Base-by-base conservation (phyloP, 2,329 filamentous ascomycete genomes). In the Colletotrichum spaethianum region DNA sequence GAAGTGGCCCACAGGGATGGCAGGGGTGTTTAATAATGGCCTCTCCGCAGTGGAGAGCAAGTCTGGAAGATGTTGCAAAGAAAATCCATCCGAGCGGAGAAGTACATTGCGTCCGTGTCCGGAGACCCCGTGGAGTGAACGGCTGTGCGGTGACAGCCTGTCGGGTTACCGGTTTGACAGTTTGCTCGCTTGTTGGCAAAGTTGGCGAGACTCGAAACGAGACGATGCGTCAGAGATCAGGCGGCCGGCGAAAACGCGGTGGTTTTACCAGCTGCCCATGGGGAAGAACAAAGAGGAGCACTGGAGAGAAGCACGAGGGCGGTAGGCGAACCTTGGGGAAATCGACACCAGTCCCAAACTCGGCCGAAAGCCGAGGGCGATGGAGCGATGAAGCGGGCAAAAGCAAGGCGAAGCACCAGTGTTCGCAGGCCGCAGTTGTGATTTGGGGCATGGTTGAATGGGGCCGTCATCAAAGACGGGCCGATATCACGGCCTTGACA, bases 401-500 rank as follows among this genome's bases (percentile, higher is more conserved):
- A 50, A 59, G 26, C 61, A 66, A 50, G 62, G 60, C 48, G 50
- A 40, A n/a, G 44, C 61, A 53, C 38, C 42, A 65, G 20, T 31
- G 12, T 26, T 46, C 50, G 59, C 66, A 48, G 57, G 40, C 57
- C 33, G 62, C 23, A 53, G 61, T 68, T 36, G n/a, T 44, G 64
- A 62, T 71, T 63, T 66, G 64, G 28, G 59, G 69, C 36, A 56
- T 36, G 65, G 52, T 55, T 40, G 42, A 42, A 72, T 72, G 69
- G 69, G 65, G 65, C 69, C 69, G 65, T 72, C 59, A 69, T 72
- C 57, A 72, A 72, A 72, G 59, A 72, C 69, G 69, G 69, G 52
- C 69, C 69, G 69, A 72, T 72, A 60, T 63, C 65, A 72, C 69
- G 65, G 65, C 65, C 44, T 20, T 68, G 64, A 68, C 64, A 69